Base-by-base conservation (phyloP, 2,329 filamentous ascomycete genomes). In the Apiospora arundinis region DNA sequence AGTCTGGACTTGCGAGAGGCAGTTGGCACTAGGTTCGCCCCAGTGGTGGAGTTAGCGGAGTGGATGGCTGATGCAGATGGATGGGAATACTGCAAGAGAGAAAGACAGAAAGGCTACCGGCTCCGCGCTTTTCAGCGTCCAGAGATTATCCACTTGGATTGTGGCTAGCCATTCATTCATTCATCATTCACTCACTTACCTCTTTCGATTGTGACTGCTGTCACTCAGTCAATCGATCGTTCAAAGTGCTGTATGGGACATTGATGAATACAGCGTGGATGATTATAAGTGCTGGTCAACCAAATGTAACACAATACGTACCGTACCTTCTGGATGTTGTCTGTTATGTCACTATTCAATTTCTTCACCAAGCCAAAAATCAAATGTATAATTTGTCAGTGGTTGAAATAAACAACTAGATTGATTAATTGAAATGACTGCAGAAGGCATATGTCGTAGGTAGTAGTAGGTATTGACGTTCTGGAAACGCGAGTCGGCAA, bases 1-100 rank as follows among this genome's bases (percentile, higher is more conserved):
- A 72, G 65, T 70, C 69, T 72, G 52, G 66, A 44, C 63, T 65
- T 66, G 69, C 71, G 68, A 63, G 32, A 63, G 56, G 28, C 28
- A 63, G 67, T 45, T 68, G 44, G 49, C 42, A 42, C 23, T 72
- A 72, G 66, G 52, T 28, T 70, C 68, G 71, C 69, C 69, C 71
- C 69, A 21, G 63, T 49, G 69, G 69, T 70, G 71, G 66, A 67
- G 49, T 23, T 67, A 70, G 66, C 49, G 44, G 11, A 32, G 56
- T 63, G 56, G 56, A 45, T 32, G 52, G 44, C 32, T 40, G 56
- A 63, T 63, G 56, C 56, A 63, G 56, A 40, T 63, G 56, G 32
- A 32, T 32, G 32, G 32, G 56, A n/a, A 63, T 63, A 63, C 56
- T 63, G 56, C 56, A 63, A 37, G 28, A 60, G 52, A 60, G 28